Percentiles rank a stretch among this genome's conserved stretches.
phyloP scores from a whole-genome alignment of 495 filamentous ascomycete genomes.

The Talaromyces thailandensis region DNA sequence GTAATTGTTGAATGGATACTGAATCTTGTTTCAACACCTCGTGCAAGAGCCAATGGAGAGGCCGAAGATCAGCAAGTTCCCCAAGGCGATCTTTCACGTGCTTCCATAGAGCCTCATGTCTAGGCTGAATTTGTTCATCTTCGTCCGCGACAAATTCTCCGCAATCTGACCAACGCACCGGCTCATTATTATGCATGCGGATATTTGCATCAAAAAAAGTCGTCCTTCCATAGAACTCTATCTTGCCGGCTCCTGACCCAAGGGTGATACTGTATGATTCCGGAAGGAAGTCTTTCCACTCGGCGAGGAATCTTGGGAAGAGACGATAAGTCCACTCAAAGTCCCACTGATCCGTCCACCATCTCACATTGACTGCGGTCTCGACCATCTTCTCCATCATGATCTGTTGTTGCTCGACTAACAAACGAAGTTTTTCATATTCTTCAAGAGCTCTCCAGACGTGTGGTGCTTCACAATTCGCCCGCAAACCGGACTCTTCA shows the following conservation, averaged over 20 bases:
- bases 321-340: constrained; percentile 19
- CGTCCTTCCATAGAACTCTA: constrained; percentile 12
- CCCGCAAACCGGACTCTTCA: constrained; percentile 64
- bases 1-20: not conserved
- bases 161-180: constrained; percentile 11
- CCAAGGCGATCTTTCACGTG: not conserved
- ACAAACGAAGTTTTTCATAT: constrained; percentile 27
- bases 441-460: constrained; percentile 27
- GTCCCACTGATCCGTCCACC: constrained; percentile 15
- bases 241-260: constrained; percentile 15
- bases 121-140: not conserved
- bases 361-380: constrained; percentile 9
- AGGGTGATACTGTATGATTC: constrained; percentile 22
- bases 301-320: constrained; percentile 34
- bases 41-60: not conserved
- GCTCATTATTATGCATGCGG: constrained; percentile 8
- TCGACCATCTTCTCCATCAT: constrained; percentile 14
- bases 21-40: not conserved
- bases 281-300: constrained; percentile 42
- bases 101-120: not conserved
- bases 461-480: constrained; percentile 23
- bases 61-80: not conserved
- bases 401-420: constrained; percentile 22
- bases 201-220: constrained; percentile 3
- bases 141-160: constrained; percentile 6